Conservation (phyloP, 108 stramenopile genomes). For the Chaetoceros tenuissimus region DNA sequence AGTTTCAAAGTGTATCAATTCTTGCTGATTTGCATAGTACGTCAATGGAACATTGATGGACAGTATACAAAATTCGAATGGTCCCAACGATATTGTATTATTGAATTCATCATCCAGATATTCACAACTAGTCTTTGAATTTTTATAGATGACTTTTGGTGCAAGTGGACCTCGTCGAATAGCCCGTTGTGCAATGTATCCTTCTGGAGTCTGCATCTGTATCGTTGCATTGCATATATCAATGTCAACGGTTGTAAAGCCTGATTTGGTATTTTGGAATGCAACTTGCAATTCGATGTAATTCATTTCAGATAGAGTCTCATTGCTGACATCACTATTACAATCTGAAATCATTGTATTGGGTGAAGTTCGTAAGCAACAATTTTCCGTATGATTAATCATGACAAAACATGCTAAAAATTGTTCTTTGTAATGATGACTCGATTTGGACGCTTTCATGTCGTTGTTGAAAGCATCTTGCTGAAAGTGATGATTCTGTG, state of each 20-base stretch:
- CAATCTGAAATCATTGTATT: no score
- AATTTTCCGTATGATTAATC: slow-evolving; percentile 5
- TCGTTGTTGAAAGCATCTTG: no score
- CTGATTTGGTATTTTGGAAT: neutral
- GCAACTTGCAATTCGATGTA: neutral
- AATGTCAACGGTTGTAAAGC: neutral
- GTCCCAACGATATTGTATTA: neutral
- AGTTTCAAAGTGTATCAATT: neutral
- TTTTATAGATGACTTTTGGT: neutral
- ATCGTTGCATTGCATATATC: neutral
- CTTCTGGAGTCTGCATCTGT: neutral
- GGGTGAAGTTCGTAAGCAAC: neutral
- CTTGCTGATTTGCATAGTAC: neutral
- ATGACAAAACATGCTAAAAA: neutral
- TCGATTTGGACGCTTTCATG: no score
- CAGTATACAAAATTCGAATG: slow-evolving; percentile 1
- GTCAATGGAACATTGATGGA: neutral
- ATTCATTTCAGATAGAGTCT: no score
- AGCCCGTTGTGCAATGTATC: neutral
- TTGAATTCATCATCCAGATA: neutral
- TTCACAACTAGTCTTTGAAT: neutral
- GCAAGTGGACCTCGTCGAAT: neutral
- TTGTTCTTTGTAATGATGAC: no score
- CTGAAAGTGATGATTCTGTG: no score
- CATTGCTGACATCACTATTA: no score